Base-by-base conservation (phyloP, 2,329 filamentous ascomycete species). In the Colletotrichum viniferum region DNA sequence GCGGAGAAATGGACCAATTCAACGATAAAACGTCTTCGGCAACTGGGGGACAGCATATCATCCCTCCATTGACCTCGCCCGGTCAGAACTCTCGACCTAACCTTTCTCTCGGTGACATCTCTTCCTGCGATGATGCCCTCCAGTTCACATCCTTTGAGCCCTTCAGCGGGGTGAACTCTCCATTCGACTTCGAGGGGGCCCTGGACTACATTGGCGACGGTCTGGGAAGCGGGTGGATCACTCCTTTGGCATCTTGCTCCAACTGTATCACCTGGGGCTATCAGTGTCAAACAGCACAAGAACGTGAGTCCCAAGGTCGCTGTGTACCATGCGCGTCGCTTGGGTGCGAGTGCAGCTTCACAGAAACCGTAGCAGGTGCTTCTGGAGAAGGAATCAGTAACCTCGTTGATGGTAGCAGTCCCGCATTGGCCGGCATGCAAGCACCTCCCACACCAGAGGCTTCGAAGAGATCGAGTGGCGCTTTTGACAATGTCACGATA, bases 261-360 rank as follows among this genome's bases (percentile, higher is more conserved):
- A 74, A 71, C 52, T 74, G 71, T 21, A 74, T 69, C 14, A n/a
- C 71, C n/a, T 74, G 71, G 67, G 71, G 67, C 34, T 71, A 71
- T 24, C 71, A 66, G 36, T 74, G 67, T 13, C 61, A 74, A 36
- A 60, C 52, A 14, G 34, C 67, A 18, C 66, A 52, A 61, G 60
- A 74, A 61, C 28, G 21, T 24, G 34, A 66, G 36, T 43, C 67
- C 14, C 67, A 66, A 64, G 28, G 67, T 24, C 61, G 71, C 26
- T 71, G 67, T 61, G 52, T 71, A 21, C 60, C 71, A 12, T 74
- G 71, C 30, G 52, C 61, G 18, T 74, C 71, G 38, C 67, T 74
- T 52, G 67, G 67, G 16, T 71, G 60, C 21, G 60, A 74, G 21
- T 74, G 71, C 36, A 74, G 60, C 48, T 74, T 74, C 36, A 52